Evolutionary conservation across 2,329 filamentous ascomycete genomes (phyloP).

Genomic region (Coniella vitis): DNA sequence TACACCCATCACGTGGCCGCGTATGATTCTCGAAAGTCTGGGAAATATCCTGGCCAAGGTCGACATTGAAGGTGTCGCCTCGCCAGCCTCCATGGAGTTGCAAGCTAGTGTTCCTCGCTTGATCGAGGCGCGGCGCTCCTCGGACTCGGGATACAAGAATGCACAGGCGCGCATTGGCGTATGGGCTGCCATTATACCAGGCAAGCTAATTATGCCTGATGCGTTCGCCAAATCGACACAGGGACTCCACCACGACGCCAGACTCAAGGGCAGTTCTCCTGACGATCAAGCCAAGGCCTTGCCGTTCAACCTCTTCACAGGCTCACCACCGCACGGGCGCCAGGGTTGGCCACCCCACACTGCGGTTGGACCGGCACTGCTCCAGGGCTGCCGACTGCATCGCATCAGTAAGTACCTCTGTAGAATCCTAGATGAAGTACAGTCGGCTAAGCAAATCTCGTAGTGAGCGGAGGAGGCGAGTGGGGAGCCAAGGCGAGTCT

Average conservation of each 20-base stretch:
- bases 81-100: constrained; percentile 65
- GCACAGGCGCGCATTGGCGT: constrained; percentile 47
- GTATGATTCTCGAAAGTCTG: constrained; percentile 57
- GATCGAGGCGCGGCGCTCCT: constrained; percentile 35
- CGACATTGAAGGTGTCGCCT: constrained; percentile 36
- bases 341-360: constrained; percentile 1
- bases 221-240: background rate
- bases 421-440: background rate
- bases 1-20: constrained; percentile 55
- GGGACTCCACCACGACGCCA: background rate
- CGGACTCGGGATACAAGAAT: constrained; percentile 17
- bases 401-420: constrained; percentile 34
- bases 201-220: constrained; percentile 4
- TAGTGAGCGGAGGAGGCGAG: constrained; percentile 74
- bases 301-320: background rate
- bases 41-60: constrained; percentile 73
- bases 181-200: constrained; percentile 65
- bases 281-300: constrained; percentile 3
- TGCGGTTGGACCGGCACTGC: constrained; percentile 1
- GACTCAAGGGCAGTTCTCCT: background rate
- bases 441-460: constrained; percentile 8
- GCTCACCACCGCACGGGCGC: background rate
- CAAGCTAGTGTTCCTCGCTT: constrained; percentile 57
- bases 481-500: constrained; percentile 78
- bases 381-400: constrained; percentile 32